phyloP scores from a whole-genome alignment of 164 flowering plant genomes.

The Chimonanthus salicifolius region DNA sequence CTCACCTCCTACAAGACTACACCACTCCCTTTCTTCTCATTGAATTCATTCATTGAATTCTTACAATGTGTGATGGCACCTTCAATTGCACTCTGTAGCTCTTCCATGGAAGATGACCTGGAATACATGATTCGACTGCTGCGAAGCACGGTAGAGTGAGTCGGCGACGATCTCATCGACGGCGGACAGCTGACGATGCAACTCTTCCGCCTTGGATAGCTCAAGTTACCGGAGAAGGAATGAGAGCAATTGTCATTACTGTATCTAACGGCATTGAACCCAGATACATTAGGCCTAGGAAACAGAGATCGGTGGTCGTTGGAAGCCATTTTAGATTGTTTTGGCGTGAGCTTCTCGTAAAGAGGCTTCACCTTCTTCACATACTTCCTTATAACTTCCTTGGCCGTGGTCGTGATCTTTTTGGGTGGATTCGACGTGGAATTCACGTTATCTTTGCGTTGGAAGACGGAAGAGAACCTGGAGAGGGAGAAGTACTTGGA shows the following conservation, averaged over 20 bases:
- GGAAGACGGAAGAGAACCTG: constrained; percentile 69
- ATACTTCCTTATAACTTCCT: constrained; percentile 70
- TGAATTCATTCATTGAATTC: constrained; percentile 55
- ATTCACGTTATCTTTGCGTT: constrained; percentile 33
- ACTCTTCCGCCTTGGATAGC: constrained; percentile 50
- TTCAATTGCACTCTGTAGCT: constrained; percentile 89
- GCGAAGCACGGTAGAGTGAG: constrained; percentile 64
- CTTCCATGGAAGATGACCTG: constrained; percentile 78
- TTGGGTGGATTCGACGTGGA: constrained; percentile 24
- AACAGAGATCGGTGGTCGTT: neutral
- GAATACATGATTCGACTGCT: constrained; percentile 4
- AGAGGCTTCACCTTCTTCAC: constrained; percentile 81
- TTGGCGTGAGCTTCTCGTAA: constrained; percentile 64
- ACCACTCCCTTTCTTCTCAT: constrained; percentile 21
- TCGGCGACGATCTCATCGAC: constrained; percentile 91
- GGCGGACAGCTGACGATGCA: constrained; percentile 75
- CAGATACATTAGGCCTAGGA: constrained; percentile 11
- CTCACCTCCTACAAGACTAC: neutral
- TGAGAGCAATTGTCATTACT: constrained; percentile 24
- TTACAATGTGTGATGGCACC: constrained; percentile 98
- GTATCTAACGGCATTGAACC: neutral
- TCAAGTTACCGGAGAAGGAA: constrained; percentile 78
- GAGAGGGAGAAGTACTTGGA: constrained; percentile 55
- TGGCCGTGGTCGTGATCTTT: constrained; percentile 47
- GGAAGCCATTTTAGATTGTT: constrained; percentile 15